Evolutionary conservation across 2,329 filamentous ascomycete species (phyloP), one percentile per base, ranked within the genome.

Genomic region (Hymenoscyphus infarciens): DNA sequence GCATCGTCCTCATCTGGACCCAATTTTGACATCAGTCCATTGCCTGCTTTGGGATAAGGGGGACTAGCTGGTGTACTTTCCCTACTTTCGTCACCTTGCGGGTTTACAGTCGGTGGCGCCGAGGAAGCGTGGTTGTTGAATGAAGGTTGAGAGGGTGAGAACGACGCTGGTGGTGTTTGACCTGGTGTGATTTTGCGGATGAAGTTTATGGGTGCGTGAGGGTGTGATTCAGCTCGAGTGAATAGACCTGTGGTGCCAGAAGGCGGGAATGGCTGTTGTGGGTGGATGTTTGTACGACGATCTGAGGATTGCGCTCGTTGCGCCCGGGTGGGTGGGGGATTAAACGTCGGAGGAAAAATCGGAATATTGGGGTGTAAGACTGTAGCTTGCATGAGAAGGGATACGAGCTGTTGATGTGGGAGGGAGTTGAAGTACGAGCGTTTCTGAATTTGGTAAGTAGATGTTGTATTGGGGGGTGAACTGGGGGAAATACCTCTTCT

Each of bases 301-400:
- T 63, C 54, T 64, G 67, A 59, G 71, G 56, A 62, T 42, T 62
- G 54, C 59, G 67, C 61, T 55, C 49, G 57, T 54, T 66, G 57
- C 45, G 68, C 58, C 33, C 67, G 65, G 52, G 59, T 55, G 22
- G 49, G 33, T 45, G 63, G 61, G 16, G 53, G 38, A 31, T 62
- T 63, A 53, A 65, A 60, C 25, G 63, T 66, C 19, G 65, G 60
- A 39, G 80, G 82, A 70, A 90, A 92, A 59, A 92, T 78, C 5
- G 87, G 84, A 5, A 92, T 77, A 60, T 86, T 82, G 2, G 89
- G 87, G 64, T 89, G 81, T 1, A 84, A 74, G 56, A 82, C 81
- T 31, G 83, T 84, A 63, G 86, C 81, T 65, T 83, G 82, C 63
- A 90, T 78, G 39, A 92, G 78, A 31, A 92, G 80, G 60, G 83